Percentiles rank a stretch among this genome's conserved stretches.
Evolutionary conservation across 2,329 filamentous ascomycete genomes (phyloP).

Genomic region (Thelonectria discophora): DNA sequence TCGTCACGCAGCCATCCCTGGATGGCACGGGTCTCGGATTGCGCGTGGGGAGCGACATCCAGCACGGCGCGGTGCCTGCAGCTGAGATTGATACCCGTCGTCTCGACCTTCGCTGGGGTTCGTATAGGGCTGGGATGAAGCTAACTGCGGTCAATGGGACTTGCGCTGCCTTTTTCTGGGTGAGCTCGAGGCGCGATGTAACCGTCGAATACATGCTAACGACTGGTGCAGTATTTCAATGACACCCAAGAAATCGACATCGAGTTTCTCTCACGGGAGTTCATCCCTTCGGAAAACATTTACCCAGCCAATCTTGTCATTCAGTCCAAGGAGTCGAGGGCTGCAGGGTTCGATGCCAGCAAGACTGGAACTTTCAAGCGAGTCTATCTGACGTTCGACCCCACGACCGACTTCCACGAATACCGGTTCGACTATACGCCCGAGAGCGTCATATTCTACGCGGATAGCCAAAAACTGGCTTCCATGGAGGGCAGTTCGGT

Average conservation of each 20-base stretch:
- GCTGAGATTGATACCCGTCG: constrained; percentile 71
- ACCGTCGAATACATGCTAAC: constrained; percentile 9
- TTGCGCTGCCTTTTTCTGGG: constrained; percentile 84
- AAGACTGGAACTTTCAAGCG: constrained; percentile 66
- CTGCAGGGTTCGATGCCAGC: constrained; percentile 69
- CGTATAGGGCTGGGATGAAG: constrained; percentile 74
- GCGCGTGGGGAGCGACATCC: constrained; percentile 57
- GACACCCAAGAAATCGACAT: constrained; percentile 84
- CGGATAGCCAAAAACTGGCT: constrained; percentile 67
- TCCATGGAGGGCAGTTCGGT: constrained; percentile 65
- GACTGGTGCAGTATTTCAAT: constrained; percentile 70
- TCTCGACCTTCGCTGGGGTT: constrained; percentile 73
- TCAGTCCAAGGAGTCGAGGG: constrained; percentile 69
- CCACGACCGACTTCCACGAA: constrained; percentile 74
- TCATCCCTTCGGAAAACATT: constrained; percentile 57
- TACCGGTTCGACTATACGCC: constrained; percentile 81
- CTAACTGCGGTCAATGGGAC: constrained; percentile 69
- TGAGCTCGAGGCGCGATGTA: constrained; percentile 46
- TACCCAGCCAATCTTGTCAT: constrained; percentile 78
- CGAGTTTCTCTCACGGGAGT: constrained; percentile 77
- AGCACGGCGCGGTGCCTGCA: constrained; percentile 64
- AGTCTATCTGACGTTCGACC: constrained; percentile 71
- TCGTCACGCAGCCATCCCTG: constrained; percentile 56
- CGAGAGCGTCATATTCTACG: constrained; percentile 72
- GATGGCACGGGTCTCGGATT: constrained; percentile 65